Evolutionary conservation across 768 basidiomycete genomes (phyloP).

Genomic region (Termitomyces sp.): DNA sequence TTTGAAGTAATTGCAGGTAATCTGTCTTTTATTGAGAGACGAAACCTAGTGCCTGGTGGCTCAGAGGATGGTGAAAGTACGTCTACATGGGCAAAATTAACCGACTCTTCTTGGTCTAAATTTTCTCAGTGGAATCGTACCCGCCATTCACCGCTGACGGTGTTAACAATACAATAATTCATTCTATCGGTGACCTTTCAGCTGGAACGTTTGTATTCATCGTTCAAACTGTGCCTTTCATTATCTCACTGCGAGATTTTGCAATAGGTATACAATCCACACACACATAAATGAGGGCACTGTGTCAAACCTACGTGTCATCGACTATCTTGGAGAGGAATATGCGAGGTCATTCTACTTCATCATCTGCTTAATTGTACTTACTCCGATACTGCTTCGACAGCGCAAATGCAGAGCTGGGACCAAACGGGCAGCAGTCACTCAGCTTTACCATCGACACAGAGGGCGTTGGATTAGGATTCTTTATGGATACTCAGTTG

Average conservation of each 20-base stretch:
- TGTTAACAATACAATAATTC: conserved; percentile 9
- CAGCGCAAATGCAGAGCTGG: conserved; percentile 1
- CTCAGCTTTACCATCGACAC: conserved; percentile 8
- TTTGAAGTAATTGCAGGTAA: neutral
- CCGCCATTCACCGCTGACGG: conserved; percentile 12
- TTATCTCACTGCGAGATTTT: neutral
- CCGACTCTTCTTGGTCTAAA: neutral
- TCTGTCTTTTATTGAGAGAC: neutral
- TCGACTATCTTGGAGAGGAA: conserved; percentile 11
- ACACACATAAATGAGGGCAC: conserved; percentile 8
- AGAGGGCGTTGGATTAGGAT: conserved; percentile 7
- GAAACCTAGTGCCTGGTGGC: conserved; percentile 10
- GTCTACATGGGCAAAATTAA: neutral
- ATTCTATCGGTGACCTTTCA: conserved; percentile 8
- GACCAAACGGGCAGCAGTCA: conserved; percentile 3
- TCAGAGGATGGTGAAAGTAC: conserved; percentile 3
- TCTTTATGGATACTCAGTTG: conserved; percentile 13
- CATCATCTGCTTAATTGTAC: neutral
- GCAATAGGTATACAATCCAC: conserved; percentile 10
- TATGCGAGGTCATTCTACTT: conserved; percentile 1
- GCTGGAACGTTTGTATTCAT: conserved; percentile 11
- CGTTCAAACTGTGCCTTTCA: too few species aligned
- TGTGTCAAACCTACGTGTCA: conserved; percentile 8
- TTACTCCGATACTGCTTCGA: too few species aligned
- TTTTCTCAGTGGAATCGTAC: conserved; percentile 6